Evolutionary conservation across 257 asterid species (phyloP).

Genomic region (Eustoma russellianum): DNA sequence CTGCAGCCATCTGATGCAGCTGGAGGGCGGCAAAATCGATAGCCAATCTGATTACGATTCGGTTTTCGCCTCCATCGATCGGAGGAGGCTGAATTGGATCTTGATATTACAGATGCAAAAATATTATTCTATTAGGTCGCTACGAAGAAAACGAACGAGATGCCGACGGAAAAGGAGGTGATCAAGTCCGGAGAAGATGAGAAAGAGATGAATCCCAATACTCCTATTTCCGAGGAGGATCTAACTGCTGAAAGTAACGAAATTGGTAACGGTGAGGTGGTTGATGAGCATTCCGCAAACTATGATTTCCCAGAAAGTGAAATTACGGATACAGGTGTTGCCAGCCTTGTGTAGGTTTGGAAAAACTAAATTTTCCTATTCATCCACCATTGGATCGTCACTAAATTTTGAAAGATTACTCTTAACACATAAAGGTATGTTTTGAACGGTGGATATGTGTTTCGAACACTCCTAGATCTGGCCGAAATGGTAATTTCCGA

Average conservation of each 20-base stretch:
- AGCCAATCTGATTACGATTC: conserved; percentile 46
- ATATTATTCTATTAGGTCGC: conserved; percentile 60
- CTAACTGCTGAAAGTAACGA: conserved; percentile 17
- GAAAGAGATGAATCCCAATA: conserved; percentile 24
- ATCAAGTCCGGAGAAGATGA: conserved; percentile 2
- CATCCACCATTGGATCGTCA: no score
- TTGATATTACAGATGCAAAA: conserved; percentile 94
- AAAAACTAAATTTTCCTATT: no score
- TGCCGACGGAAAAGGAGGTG: conserved; percentile 13
- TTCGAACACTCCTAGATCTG: no score
- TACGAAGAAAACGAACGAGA: conserved; percentile 35
- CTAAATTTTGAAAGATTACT: no score
- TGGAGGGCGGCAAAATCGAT: conserved; percentile 31
- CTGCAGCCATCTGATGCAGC: conserved; percentile 64
- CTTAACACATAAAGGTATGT: no score
- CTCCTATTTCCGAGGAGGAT: conserved; percentile 21
- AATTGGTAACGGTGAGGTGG: conserved; percentile 41
- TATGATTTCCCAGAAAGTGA: conserved; percentile 55
- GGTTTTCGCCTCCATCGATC: conserved; percentile 71
- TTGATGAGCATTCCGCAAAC: conserved; percentile 40
- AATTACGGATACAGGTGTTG: conserved; percentile 68
- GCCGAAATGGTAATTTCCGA: no score
- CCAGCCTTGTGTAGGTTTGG: no score
- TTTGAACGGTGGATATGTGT: no score
- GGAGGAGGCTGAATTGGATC: conserved; percentile 88